Percentiles rank a stretch among this genome's conserved stretches.
phyloP scores from a whole-genome alignment of 2,329 filamentous ascomycete species.

The Talaromyces sp. region DNA sequence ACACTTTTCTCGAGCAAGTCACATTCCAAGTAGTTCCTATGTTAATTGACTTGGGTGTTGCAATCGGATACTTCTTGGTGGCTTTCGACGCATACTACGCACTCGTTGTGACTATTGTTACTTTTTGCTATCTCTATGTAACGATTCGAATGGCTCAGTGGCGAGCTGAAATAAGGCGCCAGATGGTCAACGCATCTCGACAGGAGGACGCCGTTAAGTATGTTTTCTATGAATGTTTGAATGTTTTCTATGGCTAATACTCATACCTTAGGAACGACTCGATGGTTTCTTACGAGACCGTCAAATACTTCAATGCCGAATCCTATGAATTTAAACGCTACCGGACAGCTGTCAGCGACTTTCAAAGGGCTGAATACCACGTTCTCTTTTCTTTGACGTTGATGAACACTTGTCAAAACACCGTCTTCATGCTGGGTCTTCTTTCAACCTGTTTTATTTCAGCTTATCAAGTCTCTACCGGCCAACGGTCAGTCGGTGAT shows the following conservation, averaged over 20 bases:
- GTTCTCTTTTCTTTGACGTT: conserved; percentile 71
- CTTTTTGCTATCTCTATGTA: conserved; percentile 93
- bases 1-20: conserved; percentile 91
- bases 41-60: conserved; percentile 81
- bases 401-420: conserved; percentile 75
- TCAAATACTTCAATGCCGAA: conserved; percentile 87
- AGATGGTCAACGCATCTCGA: conserved; percentile 91
- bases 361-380: conserved; percentile 68
- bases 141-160: conserved; percentile 95
- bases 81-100: conserved; percentile 85
- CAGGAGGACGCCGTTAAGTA: conserved; percentile 94
- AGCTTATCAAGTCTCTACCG: conserved; percentile 69
- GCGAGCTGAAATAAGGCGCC: conserved; percentile 79
- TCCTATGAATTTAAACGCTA: conserved; percentile 72
- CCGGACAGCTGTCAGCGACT: conserved; percentile 62
- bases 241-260: not conserved
- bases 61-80: conserved; percentile 73
- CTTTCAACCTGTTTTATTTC: conserved; percentile 67
- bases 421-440: conserved; percentile 73
- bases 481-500: conserved; percentile 60
- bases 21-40: conserved; percentile 95
- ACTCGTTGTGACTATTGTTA: conserved; percentile 81
- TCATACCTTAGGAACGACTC: conserved; percentile 67
- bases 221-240: conserved; percentile 22
- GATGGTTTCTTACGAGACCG: conserved; percentile 95